A percentile compares a stretch with the other conserved stretches of the same genome.
These are phyloP conservation scores for Saturnispora dispora DNA, from an alignment of 805 yeast genomes.

Conservation along the genomic window DNA sequence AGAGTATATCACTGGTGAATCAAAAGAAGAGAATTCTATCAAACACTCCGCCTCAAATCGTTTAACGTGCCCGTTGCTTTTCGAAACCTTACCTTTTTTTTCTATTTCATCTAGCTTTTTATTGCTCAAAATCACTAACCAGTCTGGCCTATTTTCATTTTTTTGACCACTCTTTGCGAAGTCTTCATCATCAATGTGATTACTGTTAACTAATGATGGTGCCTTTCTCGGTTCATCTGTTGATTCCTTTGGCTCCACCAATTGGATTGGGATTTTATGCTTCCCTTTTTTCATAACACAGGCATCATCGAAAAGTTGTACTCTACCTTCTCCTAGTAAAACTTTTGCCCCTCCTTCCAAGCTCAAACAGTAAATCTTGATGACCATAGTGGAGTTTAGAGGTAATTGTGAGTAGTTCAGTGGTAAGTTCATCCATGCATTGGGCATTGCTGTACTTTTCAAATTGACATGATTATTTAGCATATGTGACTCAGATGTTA, in stretches of 20 bases:
- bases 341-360: constrained; percentile 36
- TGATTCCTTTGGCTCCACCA: neutral
- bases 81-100: constrained; percentile 10
- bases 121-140: constrained; percentile 63
- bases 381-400: constrained; percentile 45
- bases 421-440: constrained; percentile 63
- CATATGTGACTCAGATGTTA: neutral
- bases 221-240: neutral
- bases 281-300: constrained; percentile 34
- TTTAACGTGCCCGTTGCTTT: constrained; percentile 6
- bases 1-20: constrained; percentile 61
- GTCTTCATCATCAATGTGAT: neutral
- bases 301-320: constrained; percentile 44
- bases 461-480: neutral
- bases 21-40: constrained; percentile 57
- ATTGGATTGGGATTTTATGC: constrained; percentile 47
- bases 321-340: constrained; percentile 52
- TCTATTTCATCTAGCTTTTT: constrained; percentile 37
- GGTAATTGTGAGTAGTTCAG: constrained; percentile 65
- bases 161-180: neutral
- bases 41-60: constrained; percentile 8
- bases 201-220: neutral
- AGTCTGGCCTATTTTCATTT: constrained; percentile 31
- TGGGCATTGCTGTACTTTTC: neutral
- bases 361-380: constrained; percentile 62